These are phyloP conservation scores for Fusarium sp. DNA, from an alignment of 2,329 filamentous ascomycete genomes.

Conservation along the genomic window DNA sequence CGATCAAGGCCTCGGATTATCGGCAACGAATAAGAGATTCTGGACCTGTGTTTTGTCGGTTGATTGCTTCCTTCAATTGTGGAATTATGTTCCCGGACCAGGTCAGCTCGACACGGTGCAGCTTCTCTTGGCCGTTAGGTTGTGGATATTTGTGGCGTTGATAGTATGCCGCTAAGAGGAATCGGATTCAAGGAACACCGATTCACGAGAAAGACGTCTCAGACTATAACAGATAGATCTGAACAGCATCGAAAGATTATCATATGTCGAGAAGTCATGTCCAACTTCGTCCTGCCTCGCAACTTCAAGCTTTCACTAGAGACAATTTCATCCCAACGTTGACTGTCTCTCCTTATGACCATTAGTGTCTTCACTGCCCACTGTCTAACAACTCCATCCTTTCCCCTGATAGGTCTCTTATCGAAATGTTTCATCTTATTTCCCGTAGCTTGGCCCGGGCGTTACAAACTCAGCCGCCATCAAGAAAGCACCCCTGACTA, in stretches of 20 bases:
- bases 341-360: neutral
- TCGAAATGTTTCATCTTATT: conserved; percentile 24
- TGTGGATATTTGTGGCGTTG: conserved; percentile 17
- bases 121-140: neutral
- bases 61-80: neutral
- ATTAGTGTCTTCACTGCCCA: neutral
- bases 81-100: neutral
- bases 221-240: neutral
- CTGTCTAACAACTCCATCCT: neutral
- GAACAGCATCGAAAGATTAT: neutral
- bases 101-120: neutral
- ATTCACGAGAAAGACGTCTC: neutral
- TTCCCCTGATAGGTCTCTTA: neutral
- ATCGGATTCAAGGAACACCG: neutral
- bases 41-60: neutral
- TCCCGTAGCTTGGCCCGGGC: conserved; percentile 3
- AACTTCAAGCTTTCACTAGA: neutral
- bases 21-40: conserved; percentile 6
- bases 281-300: neutral
- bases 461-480: conserved; percentile 1
- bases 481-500: neutral
- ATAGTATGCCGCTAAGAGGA: neutral
- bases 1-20: neutral
- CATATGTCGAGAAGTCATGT: neutral
- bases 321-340: neutral